Conservation (phyloP, 1,139 yeast genomes). For the Ogataea hybrid region DNA sequence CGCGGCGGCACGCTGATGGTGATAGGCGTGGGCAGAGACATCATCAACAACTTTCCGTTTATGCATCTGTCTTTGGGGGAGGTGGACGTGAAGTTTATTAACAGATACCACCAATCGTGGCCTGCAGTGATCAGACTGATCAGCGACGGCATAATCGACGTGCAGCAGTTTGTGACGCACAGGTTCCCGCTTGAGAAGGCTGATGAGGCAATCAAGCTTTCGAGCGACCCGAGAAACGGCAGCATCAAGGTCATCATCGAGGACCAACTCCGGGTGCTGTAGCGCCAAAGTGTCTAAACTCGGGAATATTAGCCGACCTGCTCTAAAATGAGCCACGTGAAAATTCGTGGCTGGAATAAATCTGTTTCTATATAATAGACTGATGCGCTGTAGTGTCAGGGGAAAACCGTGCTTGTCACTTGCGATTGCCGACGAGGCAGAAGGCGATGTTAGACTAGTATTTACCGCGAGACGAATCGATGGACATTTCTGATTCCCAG, state of each 20-base stretch:
- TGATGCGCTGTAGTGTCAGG: not conserved
- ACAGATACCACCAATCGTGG: conserved; percentile 41
- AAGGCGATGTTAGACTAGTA: conserved; percentile 67
- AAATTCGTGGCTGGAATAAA: not conserved
- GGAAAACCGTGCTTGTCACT: conserved; percentile 49
- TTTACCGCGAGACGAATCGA: conserved; percentile 69
- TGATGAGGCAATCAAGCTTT: conserved; percentile 30
- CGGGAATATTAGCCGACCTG: conserved; percentile 5
- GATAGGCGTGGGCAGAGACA: conserved; percentile 39
- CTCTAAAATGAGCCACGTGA: conserved; percentile 39
- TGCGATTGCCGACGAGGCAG: conserved; percentile 73
- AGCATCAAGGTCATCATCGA: conserved; percentile 34
- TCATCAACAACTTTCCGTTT: conserved; percentile 38
- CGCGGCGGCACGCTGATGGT: conserved; percentile 36
- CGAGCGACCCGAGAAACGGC: conserved; percentile 34
- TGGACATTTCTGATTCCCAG: conserved; percentile 74
- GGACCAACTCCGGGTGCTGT: conserved; percentile 6
- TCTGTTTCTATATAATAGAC: not conserved
- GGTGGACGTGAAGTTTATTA: conserved; percentile 39
- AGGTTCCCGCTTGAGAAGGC: conserved; percentile 33
- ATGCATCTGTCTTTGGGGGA: conserved; percentile 41
- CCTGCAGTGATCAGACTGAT: conserved; percentile 33
- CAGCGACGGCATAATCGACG: conserved; percentile 31
- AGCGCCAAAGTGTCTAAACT: not conserved
- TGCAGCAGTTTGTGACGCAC: conserved; percentile 33